Evolutionary conservation across 352 stramenopile genomes (phyloP).

Genomic region (Elongisporangium undulatum): DNA sequence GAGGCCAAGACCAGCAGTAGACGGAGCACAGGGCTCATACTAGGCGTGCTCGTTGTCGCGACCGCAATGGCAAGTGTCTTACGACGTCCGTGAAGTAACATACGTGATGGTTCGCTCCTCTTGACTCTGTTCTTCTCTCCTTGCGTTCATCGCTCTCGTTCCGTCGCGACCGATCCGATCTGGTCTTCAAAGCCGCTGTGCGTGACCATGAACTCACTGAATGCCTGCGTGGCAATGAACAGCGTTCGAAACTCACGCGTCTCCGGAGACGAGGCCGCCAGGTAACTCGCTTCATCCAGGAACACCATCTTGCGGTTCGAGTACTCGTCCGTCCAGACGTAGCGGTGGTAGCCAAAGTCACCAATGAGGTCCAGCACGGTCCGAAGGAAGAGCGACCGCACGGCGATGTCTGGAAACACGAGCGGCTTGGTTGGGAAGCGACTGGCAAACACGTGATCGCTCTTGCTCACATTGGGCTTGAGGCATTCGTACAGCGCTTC

Average conservation of each 20-base stretch:
- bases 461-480: conserved; percentile 66
- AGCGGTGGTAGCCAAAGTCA: conserved; percentile 82
- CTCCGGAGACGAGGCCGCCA: conserved; percentile 62
- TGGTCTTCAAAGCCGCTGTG: conserved; percentile 80
- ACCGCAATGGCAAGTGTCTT: background rate
- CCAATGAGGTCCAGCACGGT: conserved; percentile 69
- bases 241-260: conserved; percentile 80
- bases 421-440: conserved; percentile 61
- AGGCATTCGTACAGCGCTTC: conserved; percentile 60
- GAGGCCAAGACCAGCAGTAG: background rate
- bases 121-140: conserved; percentile 4
- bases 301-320: conserved; percentile 74
- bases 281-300: conserved; percentile 84
- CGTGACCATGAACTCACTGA: conserved; percentile 81
- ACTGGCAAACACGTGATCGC: conserved; percentile 67
- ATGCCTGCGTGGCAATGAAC: conserved; percentile 83
- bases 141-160: background rate
- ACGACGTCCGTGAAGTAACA: background rate
- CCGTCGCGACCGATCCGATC: conserved; percentile 8
- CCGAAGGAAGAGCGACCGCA: conserved; percentile 63
- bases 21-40: background rate
- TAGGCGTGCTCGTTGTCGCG: background rate
- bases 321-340: conserved; percentile 85
- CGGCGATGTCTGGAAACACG: conserved; percentile 67
- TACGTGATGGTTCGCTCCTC: background rate